Evolutionary conservation across 208 protist genomes (phyloP).

Genomic region (Trypanosoma mega): DNA sequence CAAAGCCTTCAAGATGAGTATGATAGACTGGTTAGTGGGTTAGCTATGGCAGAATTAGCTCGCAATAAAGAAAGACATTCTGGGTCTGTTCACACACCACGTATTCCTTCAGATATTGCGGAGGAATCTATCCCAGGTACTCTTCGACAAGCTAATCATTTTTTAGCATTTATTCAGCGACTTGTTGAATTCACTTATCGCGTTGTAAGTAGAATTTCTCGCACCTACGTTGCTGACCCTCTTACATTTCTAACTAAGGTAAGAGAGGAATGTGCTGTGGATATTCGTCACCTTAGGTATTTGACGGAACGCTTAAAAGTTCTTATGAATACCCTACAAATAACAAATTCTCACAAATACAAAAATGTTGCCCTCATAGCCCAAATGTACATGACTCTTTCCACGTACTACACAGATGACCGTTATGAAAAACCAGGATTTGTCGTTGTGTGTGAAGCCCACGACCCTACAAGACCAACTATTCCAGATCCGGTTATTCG

Average conservation of each 20-base stretch:
- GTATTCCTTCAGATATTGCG: conserved; percentile 78
- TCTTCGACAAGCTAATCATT: conserved; percentile 96
- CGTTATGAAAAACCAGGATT: conserved; percentile 88
- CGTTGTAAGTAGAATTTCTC: conserved; percentile 80
- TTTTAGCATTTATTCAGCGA: conserved; percentile 92
- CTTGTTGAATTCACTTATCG: conserved; percentile 95
- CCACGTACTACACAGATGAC: conserved; percentile 92
- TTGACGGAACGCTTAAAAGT: conserved; percentile 91
- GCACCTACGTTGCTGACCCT: conserved; percentile 87
- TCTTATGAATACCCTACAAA: conserved; percentile 95
- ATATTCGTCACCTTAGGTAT: conserved; percentile 84
- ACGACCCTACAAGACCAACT: conserved; percentile 87
- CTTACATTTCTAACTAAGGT: conserved; percentile 88
- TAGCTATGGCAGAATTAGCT: conserved; percentile 79
- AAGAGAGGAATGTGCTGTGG: conserved; percentile 83
- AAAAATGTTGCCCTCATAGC: conserved; percentile 89
- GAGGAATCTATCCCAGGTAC: conserved; percentile 95
- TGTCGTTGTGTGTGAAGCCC: conserved; percentile 96
- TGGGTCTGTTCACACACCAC: conserved; percentile 16
- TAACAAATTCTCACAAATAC: conserved; percentile 94
- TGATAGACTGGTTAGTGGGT: conserved; percentile 89
- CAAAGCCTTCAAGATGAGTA: conserved; percentile 94
- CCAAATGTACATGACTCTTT: conserved; percentile 95
- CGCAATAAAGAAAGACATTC: conserved; percentile 25
- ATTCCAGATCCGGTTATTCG: conserved; percentile 91